Evolutionary conservation across 2,329 filamentous ascomycete species (phyloP).

Genomic region (Ramularia collo-cygni): DNA sequence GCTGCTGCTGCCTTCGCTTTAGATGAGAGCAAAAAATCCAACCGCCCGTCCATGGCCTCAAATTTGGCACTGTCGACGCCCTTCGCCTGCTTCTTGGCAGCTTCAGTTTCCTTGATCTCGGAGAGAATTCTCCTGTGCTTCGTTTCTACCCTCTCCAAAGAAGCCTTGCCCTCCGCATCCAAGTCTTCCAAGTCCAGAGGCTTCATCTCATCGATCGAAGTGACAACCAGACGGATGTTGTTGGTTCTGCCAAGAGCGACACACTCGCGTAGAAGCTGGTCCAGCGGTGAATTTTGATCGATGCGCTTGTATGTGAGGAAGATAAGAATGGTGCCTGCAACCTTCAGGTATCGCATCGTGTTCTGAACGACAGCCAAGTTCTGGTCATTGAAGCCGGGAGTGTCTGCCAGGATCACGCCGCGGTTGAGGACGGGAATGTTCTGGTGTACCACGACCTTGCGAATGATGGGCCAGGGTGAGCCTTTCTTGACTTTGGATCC

Average conservation of each 20-base stretch:
- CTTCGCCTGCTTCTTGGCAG: background rate
- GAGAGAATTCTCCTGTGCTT: background rate
- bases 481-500: background rate
- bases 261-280: conserved; percentile 1
- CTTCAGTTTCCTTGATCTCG: background rate
- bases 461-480: conserved; percentile 16
- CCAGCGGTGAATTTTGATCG: conserved; percentile 2
- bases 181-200: background rate
- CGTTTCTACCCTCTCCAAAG: background rate
- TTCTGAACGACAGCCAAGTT: conserved; percentile 12
- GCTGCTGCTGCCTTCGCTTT: background rate
- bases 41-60: background rate
- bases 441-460: conserved; percentile 8
- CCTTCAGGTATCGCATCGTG: conserved; percentile 11
- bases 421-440: conserved; percentile 8
- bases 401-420: conserved; percentile 15
- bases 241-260: conserved; percentile 6
- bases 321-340: conserved; percentile 9
- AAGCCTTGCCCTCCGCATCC: background rate
- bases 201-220: conserved; percentile 13
- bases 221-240: conserved; percentile 5
- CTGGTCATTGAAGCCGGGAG: conserved; percentile 14
- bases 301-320: conserved; percentile 4
- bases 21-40: background rate
- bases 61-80: background rate